A percentile compares a stretch with the other conserved stretches of the same genome.
phyloP scores from a whole-genome alignment of 75 land plant genomes.

The Isoetes taiwanensis region DNA sequence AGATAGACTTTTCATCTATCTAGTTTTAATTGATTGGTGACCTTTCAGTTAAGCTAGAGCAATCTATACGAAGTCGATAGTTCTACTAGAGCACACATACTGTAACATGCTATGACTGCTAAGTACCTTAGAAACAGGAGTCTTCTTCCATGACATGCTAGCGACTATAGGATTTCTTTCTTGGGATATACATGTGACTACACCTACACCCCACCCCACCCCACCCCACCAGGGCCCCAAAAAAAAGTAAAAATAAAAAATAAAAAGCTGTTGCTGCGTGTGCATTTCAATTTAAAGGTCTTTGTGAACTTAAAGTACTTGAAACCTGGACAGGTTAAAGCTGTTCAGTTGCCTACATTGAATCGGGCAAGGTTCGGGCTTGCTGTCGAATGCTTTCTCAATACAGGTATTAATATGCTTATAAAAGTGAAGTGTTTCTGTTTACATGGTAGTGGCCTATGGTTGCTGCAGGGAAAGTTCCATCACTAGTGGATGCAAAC shows the following conservation, averaged over 20 bases:
- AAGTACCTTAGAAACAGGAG: no score
- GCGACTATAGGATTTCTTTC: no score
- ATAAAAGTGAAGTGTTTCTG: background rate
- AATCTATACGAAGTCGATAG: no score
- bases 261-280: background rate
- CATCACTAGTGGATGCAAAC: conserved; percentile 71
- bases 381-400: conserved; percentile 70
- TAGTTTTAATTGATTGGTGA: no score
- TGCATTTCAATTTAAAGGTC: background rate
- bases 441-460: background rate
- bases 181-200: background rate
- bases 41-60: no score
- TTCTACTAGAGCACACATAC: no score
- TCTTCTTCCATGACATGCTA: background rate
- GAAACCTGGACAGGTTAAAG: conserved; percentile 44
- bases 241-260: background rate
- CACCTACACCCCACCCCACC: background rate
- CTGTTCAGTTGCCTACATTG: conserved; percentile 73
- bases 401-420: conserved; percentile 49
- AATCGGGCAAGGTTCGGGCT: conserved; percentile 75
- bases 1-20: background rate
- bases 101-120: no score
- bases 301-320: background rate
- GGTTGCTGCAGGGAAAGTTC: conserved; percentile 54
- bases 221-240: background rate